Evolutionary conservation across 164 flowering plant species (phyloP).

Genomic region (Chimonanthus praecox): DNA sequence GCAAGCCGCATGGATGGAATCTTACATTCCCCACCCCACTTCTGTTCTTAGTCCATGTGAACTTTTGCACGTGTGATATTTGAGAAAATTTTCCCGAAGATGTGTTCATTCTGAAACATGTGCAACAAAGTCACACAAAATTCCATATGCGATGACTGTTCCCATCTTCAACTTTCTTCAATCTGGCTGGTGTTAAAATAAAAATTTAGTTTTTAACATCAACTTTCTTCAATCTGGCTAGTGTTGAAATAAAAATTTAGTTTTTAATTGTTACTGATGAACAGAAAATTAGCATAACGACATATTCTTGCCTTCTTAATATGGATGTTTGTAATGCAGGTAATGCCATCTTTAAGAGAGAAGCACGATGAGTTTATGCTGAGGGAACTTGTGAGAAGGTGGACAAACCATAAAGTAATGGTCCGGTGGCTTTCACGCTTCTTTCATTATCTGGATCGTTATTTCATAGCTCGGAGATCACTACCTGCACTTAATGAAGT

Average conservation of each 20-base stretch:
- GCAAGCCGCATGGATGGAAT: no score
- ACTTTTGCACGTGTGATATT: not conserved
- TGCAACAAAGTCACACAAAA: not conserved
- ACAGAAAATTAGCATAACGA: not conserved
- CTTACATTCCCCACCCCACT: not conserved
- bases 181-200: no score
- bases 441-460: conserved; percentile 87
- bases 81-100: not conserved
- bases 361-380: conserved; percentile 95
- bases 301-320: not conserved
- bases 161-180: not conserved
- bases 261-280: not conserved
- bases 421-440: conserved; percentile 95
- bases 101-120: not conserved
- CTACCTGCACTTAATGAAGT: conserved; percentile 85
- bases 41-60: not conserved
- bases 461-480: conserved; percentile 80
- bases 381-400: conserved; percentile 90
- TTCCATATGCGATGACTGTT: not conserved
- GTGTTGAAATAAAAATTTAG: no score
- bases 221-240: no score
- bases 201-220: no score
- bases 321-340: conserved; percentile 31
- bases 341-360: conserved; percentile 80
- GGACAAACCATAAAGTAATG: conserved; percentile 95